Conservation (phyloP, 148 eudicot species). For the Diospyros lotus region DNA sequence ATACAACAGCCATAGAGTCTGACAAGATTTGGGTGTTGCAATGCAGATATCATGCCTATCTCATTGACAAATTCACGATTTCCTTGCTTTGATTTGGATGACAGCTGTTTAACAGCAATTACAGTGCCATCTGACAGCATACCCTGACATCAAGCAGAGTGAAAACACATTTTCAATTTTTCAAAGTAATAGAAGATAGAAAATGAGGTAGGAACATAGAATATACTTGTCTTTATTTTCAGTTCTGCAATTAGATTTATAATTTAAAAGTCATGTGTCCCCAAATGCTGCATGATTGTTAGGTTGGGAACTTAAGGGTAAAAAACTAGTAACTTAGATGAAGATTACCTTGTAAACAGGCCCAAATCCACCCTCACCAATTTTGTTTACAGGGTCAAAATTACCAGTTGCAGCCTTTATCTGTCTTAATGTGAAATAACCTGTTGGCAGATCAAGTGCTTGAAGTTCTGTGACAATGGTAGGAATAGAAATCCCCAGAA, state of each 20-base stretch:
- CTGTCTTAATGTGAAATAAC: conserved; percentile 57
- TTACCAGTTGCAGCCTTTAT: conserved; percentile 58
- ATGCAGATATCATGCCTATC: conserved; percentile 53
- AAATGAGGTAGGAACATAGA: neutral
- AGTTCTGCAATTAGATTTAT: neutral
- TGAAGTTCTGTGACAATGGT: conserved; percentile 37
- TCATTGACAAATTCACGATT: too few species aligned
- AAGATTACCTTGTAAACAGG: too few species aligned
- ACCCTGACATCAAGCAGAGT: conserved; percentile 32
- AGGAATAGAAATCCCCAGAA: neutral
- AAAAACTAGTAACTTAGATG: neutral
- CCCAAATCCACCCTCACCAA: too few species aligned
- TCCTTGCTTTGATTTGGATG: conserved; percentile 45
- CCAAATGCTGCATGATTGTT: neutral
- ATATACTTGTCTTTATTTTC: too few species aligned
- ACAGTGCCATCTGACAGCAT: conserved; percentile 49
- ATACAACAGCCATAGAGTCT: conserved; percentile 48
- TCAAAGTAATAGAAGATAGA: too few species aligned
- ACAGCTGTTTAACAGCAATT: conserved; percentile 17
- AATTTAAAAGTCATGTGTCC: neutral
- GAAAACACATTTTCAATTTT: neutral
- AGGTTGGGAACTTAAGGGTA: neutral
- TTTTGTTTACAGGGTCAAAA: conserved; percentile 25
- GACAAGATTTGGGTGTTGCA: conserved; percentile 13
- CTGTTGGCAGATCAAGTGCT: conserved; percentile 37